Percentiles rank a stretch among this genome's conserved stretches.
These are phyloP conservation scores for Apiospora aurea DNA, from an alignment of 2,329 filamentous ascomycete species.

Conservation along the genomic window DNA sequence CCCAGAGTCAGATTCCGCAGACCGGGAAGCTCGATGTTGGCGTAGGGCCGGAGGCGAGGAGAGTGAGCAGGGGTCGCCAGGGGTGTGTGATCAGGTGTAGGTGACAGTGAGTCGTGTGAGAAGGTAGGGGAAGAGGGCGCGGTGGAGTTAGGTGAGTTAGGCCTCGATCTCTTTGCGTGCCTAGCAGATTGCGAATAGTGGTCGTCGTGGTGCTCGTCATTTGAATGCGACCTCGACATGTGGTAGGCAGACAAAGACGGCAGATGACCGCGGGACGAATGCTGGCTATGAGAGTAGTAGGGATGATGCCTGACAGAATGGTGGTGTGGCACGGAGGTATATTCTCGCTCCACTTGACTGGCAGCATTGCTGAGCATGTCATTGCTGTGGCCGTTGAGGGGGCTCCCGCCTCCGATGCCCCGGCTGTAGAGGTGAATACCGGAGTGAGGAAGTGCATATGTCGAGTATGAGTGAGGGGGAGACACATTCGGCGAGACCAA, in stretches of 20 bases:
- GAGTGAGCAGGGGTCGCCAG: constrained; percentile 95
- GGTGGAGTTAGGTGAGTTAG: constrained; percentile 93
- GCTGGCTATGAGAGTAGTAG: constrained; percentile 58
- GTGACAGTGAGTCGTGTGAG: constrained; percentile 93
- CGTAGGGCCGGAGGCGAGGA: constrained; percentile 83
- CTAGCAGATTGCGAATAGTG: constrained; percentile 74
- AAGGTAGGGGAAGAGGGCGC: constrained; percentile 96
- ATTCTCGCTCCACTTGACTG: constrained; percentile 68
- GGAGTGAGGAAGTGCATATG: constrained; percentile 61
- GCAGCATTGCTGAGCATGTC: constrained; percentile 69
- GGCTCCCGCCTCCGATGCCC: constrained; percentile 48
- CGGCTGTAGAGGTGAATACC: constrained; percentile 58
- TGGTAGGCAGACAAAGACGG: constrained; percentile 87
- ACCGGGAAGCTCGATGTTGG: constrained; percentile 78
- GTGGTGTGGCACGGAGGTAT: constrained; percentile 50
- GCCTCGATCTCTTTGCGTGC: constrained; percentile 84
- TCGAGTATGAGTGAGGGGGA: constrained; percentile 88
- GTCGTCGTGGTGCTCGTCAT: constrained; percentile 79
- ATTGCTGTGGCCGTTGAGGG: constrained; percentile 47
- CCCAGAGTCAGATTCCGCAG: constrained; percentile 71
- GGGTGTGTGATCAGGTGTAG: constrained; percentile 98
- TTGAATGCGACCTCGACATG: constrained; percentile 89
- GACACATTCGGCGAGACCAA: constrained; percentile 95
- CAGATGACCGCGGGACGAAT: constrained; percentile 66
- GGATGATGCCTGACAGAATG: constrained; percentile 57